A percentile compares a stretch with the other conserved stretches of the same genome.
Conservation (phyloP, 768 basidiomycete species). For the Trametes elegans region DNA sequence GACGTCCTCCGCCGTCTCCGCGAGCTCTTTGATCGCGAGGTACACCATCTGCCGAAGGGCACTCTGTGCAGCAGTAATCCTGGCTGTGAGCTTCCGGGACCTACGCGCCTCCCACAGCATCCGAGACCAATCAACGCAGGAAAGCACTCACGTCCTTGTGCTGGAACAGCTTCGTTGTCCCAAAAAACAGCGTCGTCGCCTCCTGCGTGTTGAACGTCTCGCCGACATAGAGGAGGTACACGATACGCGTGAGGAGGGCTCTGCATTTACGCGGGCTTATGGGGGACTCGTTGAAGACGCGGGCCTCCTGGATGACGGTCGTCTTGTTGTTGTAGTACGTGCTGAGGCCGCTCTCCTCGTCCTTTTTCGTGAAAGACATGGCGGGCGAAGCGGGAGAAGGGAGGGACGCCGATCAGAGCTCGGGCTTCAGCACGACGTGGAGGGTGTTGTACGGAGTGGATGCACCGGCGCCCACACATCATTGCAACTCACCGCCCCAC, state of each 20-base stretch:
- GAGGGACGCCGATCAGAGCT: conserved; percentile 22
- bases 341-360: conserved; percentile 92
- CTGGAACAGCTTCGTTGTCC: conserved; percentile 97
- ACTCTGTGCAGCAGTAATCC: conserved; percentile 47
- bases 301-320: conserved; percentile 96
- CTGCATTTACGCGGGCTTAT: conserved; percentile 97
- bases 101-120: background rate
- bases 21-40: conserved; percentile 96
- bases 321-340: conserved; percentile 96
- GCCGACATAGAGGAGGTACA: conserved; percentile 94
- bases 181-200: conserved; percentile 97
- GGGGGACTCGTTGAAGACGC: conserved; percentile 98
- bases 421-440: conserved; percentile 16
- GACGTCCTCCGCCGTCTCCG: conserved; percentile 94
- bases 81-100: background rate
- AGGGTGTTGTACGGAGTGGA: conserved; percentile 3
- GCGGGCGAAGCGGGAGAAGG: background rate
- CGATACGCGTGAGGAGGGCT: conserved; percentile 92
- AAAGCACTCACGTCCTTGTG: conserved; percentile 88
- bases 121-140: no score
- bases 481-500: conserved; percentile 15
- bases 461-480: conserved; percentile 11
- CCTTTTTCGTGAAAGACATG: conserved; percentile 92
- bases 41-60: conserved; percentile 98
- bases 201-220: conserved; percentile 95